Evolutionary conservation across 2,329 filamentous ascomycete species (phyloP).

Genomic region (Scedosporium dehoogii): DNA sequence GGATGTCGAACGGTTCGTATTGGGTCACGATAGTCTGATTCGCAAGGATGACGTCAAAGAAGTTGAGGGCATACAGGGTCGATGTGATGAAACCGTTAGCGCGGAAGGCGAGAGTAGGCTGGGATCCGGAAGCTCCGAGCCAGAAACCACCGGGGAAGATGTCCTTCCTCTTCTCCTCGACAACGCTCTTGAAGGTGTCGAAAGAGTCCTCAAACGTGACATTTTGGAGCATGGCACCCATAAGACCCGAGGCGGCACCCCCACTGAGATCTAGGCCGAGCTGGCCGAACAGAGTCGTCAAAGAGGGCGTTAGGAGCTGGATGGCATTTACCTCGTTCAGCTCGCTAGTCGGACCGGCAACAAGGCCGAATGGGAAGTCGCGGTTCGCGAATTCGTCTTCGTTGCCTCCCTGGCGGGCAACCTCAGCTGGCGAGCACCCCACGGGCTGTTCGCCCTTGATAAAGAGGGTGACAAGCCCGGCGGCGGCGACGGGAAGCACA

Average conservation of each 20-base stretch:
- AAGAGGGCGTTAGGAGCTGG: slow-evolving; percentile 3
- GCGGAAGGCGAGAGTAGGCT: slow-evolving; percentile 61
- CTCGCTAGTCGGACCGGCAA: slow-evolving; percentile 30
- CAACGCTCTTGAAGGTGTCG: slow-evolving; percentile 52
- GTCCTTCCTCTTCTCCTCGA: slow-evolving; percentile 52
- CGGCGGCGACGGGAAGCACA: slow-evolving; percentile 67
- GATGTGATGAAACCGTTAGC: slow-evolving; percentile 50
- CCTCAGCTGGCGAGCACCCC: slow-evolving; percentile 38
- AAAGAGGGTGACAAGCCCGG: slow-evolving; percentile 70
- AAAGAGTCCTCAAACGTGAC: not conserved
- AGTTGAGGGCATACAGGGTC: slow-evolving; percentile 54
- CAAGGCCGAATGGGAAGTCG: slow-evolving; percentile 22
- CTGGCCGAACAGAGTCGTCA: not conserved
- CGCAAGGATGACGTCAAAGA: slow-evolving; percentile 54
- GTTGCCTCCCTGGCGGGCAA: slow-evolving; percentile 17
- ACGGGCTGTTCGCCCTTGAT: slow-evolving; percentile 45
- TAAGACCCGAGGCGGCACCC: not conserved
- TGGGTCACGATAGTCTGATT: slow-evolving; percentile 60
- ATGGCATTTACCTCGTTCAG: slow-evolving; percentile 9
- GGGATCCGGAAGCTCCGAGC: slow-evolving; percentile 49
- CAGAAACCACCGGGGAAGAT: slow-evolving; percentile 75
- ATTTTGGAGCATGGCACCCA: not conserved
- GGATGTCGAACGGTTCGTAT: slow-evolving; percentile 67
- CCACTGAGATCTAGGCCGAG: not conserved
- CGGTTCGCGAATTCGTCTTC: slow-evolving; percentile 23